phyloP scores from a whole-genome alignment of 1,139 yeast genomes.

The Pneumocystis oryctolagi region DNA sequence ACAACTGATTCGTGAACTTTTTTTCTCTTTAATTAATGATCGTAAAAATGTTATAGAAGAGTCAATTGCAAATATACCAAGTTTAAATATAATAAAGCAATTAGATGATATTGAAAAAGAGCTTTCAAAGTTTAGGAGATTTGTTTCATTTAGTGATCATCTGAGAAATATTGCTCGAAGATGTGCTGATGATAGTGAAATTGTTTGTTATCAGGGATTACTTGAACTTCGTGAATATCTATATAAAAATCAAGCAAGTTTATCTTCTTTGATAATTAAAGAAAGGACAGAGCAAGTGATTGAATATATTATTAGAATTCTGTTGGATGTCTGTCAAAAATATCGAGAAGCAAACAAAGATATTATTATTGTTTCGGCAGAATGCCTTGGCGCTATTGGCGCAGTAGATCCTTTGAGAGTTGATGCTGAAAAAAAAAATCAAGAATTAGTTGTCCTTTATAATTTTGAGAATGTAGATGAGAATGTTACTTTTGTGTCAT shows the following conservation, averaged over 20 bases:
- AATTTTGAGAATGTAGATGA: slow-evolving; percentile 53
- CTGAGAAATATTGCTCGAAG: slow-evolving; percentile 42
- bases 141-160: slow-evolving; percentile 4
- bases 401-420: slow-evolving; percentile 56
- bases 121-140: slow-evolving; percentile 1
- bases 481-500: slow-evolving; percentile 45
- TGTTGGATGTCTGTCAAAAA: slow-evolving; percentile 46
- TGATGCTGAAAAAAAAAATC: slow-evolving; percentile 33
- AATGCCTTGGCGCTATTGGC: slow-evolving; percentile 63
- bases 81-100: slow-evolving; percentile 17
- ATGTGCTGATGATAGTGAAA: slow-evolving; percentile 51
- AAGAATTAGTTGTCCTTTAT: slow-evolving; percentile 37
- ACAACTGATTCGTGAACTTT: slow-evolving; percentile 32
- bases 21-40: slow-evolving; percentile 18
- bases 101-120: slow-evolving; percentile 14
- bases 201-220: slow-evolving; percentile 66
- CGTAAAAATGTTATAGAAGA: slow-evolving; percentile 17
- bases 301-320: slow-evolving; percentile 37
- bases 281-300: slow-evolving; percentile 24
- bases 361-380: slow-evolving; percentile 46
- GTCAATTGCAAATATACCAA: slow-evolving; percentile 16
- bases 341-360: slow-evolving; percentile 37
- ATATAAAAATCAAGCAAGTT: slow-evolving; percentile 33
- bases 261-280: slow-evolving; percentile 25
- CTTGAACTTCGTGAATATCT: slow-evolving; percentile 47